Evolutionary conservation across 495 filamentous ascomycete genomes (phyloP).

Genomic region (Neurospora sp.): DNA sequence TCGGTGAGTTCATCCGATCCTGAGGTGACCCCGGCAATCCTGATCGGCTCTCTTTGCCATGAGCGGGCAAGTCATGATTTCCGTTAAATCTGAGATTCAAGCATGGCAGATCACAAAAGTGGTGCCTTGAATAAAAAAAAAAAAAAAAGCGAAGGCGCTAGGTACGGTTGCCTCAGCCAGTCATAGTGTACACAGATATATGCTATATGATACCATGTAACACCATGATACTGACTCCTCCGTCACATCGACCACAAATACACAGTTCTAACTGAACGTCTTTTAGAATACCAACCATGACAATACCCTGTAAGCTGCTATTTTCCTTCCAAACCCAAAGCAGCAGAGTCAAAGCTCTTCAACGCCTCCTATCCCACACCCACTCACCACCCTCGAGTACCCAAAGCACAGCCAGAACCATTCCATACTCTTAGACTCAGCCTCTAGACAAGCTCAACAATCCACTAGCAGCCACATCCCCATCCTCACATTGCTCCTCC

Average conservation of each 20-base stretch:
- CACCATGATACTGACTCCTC: background rate
- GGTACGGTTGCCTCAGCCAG: background rate
- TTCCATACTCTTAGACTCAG: background rate
- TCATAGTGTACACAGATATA: background rate
- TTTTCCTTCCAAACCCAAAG: background rate
- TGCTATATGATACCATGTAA: background rate
- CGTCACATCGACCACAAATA: background rate
- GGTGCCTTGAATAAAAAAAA: background rate
- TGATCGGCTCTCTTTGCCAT: background rate
- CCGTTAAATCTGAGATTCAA: background rate
- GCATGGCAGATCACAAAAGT: no score
- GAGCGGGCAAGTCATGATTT: background rate
- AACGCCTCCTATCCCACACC: background rate
- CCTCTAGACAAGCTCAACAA: conserved; percentile 23
- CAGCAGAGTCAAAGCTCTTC: background rate
- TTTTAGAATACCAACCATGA: background rate
- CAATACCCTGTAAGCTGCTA: background rate
- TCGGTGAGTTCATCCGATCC: background rate
- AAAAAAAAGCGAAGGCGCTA: background rate
- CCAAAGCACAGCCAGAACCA: background rate
- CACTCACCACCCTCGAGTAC: background rate
- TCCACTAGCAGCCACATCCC: conserved; percentile 21
- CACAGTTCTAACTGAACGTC: background rate
- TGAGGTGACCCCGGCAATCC: background rate
- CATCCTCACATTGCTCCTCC: conserved; percentile 2